Conservation (phyloP, 441 rosid species). For the Melastoma candidum region DNA sequence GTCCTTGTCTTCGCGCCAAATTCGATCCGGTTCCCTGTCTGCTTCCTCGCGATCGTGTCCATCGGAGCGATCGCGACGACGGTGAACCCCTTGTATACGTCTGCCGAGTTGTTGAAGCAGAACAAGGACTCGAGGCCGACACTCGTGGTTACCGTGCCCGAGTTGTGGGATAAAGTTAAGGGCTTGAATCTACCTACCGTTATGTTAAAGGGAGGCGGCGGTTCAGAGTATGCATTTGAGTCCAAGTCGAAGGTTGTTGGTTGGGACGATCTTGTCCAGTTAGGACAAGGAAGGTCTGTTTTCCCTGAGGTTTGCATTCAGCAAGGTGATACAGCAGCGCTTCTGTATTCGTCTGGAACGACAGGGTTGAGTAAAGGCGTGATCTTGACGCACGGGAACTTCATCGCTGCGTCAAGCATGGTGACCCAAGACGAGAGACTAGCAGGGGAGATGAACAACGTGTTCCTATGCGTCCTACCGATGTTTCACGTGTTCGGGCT, state of each 20-base stretch:
- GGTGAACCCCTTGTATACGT: slow-evolving; percentile 64
- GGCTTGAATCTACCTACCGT: slow-evolving; percentile 47
- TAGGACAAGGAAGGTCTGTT: slow-evolving; percentile 32
- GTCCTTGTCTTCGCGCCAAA: slow-evolving; percentile 71
- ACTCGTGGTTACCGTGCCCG: slow-evolving; percentile 48
- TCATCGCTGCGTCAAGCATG: slow-evolving; percentile 60
- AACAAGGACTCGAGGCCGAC: slow-evolving; percentile 57
- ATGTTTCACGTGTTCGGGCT: slow-evolving; percentile 89
- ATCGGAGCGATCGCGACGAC: slow-evolving; percentile 69
- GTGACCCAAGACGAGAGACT: slow-evolving; percentile 49
- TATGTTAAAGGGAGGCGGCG: slow-evolving; percentile 30
- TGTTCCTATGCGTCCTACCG: slow-evolving; percentile 58
- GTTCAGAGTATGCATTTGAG: background rate
- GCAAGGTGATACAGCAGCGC: slow-evolving; percentile 54
- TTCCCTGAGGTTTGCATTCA: slow-evolving; percentile 33
- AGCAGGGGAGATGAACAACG: slow-evolving; percentile 36
- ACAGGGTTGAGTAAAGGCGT: slow-evolving; percentile 85
- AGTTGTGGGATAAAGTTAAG: slow-evolving; percentile 45
- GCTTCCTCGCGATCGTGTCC: slow-evolving; percentile 55
- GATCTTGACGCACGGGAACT: slow-evolving; percentile 65
- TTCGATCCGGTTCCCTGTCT: slow-evolving; percentile 61
- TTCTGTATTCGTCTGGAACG: slow-evolving; percentile 84
- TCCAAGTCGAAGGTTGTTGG: slow-evolving; percentile 23
- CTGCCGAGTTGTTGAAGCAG: slow-evolving; percentile 52
- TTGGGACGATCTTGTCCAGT: slow-evolving; percentile 38